Evolutionary conservation across 2,329 filamentous ascomycete genomes (phyloP), one percentile per base, ranked within the genome.

Genomic region (Cladosporium sp.): DNA sequence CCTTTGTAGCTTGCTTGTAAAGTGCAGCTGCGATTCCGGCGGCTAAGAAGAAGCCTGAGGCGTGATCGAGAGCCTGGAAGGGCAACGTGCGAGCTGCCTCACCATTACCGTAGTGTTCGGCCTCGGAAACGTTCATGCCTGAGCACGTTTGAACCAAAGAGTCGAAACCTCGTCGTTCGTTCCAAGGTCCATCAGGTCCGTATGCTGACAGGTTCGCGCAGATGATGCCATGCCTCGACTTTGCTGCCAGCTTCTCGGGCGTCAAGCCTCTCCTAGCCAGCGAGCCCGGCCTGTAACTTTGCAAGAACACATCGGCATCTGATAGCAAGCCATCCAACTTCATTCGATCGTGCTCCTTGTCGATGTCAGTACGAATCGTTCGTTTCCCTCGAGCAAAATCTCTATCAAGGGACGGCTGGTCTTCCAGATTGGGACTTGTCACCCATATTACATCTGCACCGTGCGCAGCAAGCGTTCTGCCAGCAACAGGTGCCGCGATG

Each of bases 11-110:
- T 14, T 77, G 74, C 51, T 74, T 75, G 60, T 82, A 80, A 4
- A 85, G 43, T 0, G 82, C 82, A 0, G 81, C 78, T 22, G 75
- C 70, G 2, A 85, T 75, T 0, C 83, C 82, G 0, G 80, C 71
- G 0, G 82, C 81, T 0, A 86, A 73, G 19, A 85, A 72, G 56
- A 82, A 85, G 0, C 83, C 83, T 0, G 75, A 75, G 0, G 76
- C 80, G 60, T 85, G 81, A 65, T 86, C 83, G 0, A 85, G 73
- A 0, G 79, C 82, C 67, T 85, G 83, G 56, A 78, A 82, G 0
- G 83, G 83, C 34, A 77, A 70, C 0, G 76, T 70, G 1, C 75
- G 74, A 0, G 78, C 76, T 0, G 70, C 57, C 49, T 78, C 76
- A 0, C 73, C 74, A 0, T 66, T 60, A 2, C 72, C 76, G 20